phyloP scores from a whole-genome alignment of 352 stramenopile species.

The Plasmopara halstedii region DNA sequence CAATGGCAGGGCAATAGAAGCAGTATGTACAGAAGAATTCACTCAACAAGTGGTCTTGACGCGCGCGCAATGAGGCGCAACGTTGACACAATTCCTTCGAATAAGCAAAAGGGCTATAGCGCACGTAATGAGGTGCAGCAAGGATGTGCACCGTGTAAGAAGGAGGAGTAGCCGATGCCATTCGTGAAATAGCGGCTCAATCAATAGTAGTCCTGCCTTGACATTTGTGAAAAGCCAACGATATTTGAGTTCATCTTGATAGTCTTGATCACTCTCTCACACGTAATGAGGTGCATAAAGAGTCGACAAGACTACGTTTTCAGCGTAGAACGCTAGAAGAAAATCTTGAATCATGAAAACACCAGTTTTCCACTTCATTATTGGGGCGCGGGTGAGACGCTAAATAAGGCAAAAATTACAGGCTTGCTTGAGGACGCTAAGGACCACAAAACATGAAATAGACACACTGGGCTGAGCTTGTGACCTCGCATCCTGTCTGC shows the following conservation, averaged over 20 bases:
- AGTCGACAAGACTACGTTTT: not conserved
- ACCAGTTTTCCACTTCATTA: not conserved
- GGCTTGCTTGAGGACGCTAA: slow-evolving; percentile 15
- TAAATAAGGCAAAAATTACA: slow-evolving; percentile 28
- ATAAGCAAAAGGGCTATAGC: not conserved
- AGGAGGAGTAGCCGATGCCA: not conserved
- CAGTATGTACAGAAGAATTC: not conserved
- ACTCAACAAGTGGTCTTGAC: not conserved
- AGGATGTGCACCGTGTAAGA: not conserved
- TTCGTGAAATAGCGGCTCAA: slow-evolving; percentile 1
- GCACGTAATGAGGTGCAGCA: slow-evolving; percentile 21
- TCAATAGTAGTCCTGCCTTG: not conserved
- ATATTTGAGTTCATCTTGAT: not conserved
- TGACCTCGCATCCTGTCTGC: no score
- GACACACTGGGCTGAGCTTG: no score
- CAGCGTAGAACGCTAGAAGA: not conserved
- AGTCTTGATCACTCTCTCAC: no score
- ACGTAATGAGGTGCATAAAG: slow-evolving; percentile 14
- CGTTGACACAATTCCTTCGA: slow-evolving; percentile 2
- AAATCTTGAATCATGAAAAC: not conserved
- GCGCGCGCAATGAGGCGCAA: slow-evolving; percentile 17
- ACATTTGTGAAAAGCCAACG: not conserved
- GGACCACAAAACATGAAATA: slow-evolving; percentile 3
- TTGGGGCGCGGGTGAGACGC: slow-evolving; percentile 6
- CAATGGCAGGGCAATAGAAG: not conserved